Evolutionary conservation across 257 asterid genomes (phyloP).

Genomic region (Henckelia pumila): DNA sequence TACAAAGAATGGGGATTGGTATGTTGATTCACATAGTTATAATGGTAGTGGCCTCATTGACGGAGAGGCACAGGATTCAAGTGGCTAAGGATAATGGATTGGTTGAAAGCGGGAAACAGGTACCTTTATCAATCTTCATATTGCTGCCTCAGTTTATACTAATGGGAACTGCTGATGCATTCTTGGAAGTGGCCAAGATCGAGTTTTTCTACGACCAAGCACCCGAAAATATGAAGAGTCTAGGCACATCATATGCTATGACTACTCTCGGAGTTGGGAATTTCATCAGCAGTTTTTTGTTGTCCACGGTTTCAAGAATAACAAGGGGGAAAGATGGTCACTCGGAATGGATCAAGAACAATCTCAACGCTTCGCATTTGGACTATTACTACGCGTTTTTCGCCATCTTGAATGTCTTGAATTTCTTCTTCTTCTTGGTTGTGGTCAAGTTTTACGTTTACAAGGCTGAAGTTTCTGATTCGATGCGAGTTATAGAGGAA

Average conservation of each 20-base stretch:
- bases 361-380: constrained; percentile 34
- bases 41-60: constrained; percentile 36
- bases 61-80: constrained; percentile 33
- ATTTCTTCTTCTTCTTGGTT: constrained; percentile 20
- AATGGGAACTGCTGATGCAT: constrained; percentile 47
- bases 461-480: constrained; percentile 37
- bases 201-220: constrained; percentile 60
- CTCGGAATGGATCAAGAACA: constrained; percentile 30
- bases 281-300: constrained; percentile 31
- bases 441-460: constrained; percentile 26
- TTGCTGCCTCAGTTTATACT: constrained; percentile 48
- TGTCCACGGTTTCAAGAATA: constrained; percentile 25
- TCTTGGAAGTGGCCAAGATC: constrained; percentile 34
- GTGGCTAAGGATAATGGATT: constrained; percentile 30
- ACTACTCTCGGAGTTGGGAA: constrained; percentile 39
- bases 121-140: constrained; percentile 36
- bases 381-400: constrained; percentile 37
- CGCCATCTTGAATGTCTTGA: constrained; percentile 30
- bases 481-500: constrained; percentile 35
- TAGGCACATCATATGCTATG: constrained; percentile 33
- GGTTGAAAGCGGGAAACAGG: constrained; percentile 20
- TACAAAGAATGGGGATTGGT: constrained; percentile 45
- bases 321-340: constrained; percentile 26
- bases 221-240: constrained; percentile 51
- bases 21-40: constrained; percentile 33